These are phyloP conservation scores for Oryza meridionalis DNA, from an alignment of 176 grass and related monocot genomes.

Conservation along the genomic window DNA sequence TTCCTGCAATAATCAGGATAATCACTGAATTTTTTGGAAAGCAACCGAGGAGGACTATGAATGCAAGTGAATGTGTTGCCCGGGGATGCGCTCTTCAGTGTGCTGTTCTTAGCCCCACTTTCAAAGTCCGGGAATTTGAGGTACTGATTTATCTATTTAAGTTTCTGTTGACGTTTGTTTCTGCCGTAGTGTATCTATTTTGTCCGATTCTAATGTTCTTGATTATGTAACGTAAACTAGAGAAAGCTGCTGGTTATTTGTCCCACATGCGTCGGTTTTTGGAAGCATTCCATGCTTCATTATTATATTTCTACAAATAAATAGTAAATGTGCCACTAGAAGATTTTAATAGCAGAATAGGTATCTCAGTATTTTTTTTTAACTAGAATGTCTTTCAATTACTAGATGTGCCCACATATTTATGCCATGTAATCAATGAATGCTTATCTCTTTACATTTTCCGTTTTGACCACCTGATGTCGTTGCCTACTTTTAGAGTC, in stretches of 20 bases:
- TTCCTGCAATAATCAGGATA: conserved; percentile 75
- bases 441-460: background rate
- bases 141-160: conserved; percentile 30
- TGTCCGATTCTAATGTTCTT: background rate
- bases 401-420: background rate
- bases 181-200: background rate
- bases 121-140: conserved; percentile 96
- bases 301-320: background rate
- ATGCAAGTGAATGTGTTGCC: conserved; percentile 95
- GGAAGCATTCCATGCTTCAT: background rate
- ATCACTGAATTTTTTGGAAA: conserved; percentile 80
- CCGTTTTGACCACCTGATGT: background rate
- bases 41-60: conserved; percentile 83
- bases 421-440: background rate
- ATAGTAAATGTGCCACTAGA: background rate
- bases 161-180: background rate
- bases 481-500: background rate
- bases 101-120: conserved; percentile 94
- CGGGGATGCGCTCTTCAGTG: conserved; percentile 82
- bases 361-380: background rate
- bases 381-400: background rate
- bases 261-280: background rate
- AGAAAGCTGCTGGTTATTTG: background rate
- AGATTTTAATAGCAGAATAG: background rate
- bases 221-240: background rate